Conservation (phyloP, 129 eudicot species). For the Chrysanthemum makinoi region DNA sequence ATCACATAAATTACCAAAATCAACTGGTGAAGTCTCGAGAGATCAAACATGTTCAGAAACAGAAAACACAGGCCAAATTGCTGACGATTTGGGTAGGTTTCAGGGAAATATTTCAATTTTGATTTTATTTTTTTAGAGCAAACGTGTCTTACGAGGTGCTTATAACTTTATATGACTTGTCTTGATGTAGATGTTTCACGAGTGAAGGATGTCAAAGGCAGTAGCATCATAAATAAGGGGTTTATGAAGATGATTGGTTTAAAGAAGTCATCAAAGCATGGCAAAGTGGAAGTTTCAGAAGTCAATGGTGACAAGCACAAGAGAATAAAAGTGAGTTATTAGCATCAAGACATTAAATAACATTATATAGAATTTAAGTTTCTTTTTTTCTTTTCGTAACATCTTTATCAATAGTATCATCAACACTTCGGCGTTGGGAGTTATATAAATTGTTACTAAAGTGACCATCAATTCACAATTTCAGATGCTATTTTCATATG, state of each 20-base stretch:
- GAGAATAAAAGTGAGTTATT: constrained; percentile 58
- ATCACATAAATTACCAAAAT: constrained; percentile 42
- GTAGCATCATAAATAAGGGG: constrained; percentile 46
- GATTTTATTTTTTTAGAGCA: not conserved
- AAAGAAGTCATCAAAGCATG: constrained; percentile 56
- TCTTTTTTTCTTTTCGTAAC: not conserved
- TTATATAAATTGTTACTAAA: constrained; percentile 13
- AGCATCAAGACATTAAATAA: not conserved
- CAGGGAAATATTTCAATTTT: not conserved
- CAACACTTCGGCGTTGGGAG: too few relatives aligned
- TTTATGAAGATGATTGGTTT: constrained; percentile 70
- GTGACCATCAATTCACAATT: constrained; percentile 3
- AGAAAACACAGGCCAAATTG: constrained; percentile 31
- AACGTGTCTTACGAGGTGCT: not conserved
- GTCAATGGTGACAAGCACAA: constrained; percentile 39
- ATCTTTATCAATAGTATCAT: too few relatives aligned
- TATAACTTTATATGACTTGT: not conserved
- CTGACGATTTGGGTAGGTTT: constrained; percentile 57
- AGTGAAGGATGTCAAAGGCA: constrained; percentile 36
- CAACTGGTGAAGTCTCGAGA: constrained; percentile 33
- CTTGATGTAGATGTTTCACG: constrained; percentile 49
- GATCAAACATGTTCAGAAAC: constrained; percentile 49
- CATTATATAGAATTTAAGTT: not conserved
- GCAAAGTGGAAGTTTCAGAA: constrained; percentile 35
- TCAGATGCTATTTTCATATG: constrained; percentile 93